Conservation (phyloP, 2,329 filamentous ascomycete species). For the Fonsecaea erecta region DNA sequence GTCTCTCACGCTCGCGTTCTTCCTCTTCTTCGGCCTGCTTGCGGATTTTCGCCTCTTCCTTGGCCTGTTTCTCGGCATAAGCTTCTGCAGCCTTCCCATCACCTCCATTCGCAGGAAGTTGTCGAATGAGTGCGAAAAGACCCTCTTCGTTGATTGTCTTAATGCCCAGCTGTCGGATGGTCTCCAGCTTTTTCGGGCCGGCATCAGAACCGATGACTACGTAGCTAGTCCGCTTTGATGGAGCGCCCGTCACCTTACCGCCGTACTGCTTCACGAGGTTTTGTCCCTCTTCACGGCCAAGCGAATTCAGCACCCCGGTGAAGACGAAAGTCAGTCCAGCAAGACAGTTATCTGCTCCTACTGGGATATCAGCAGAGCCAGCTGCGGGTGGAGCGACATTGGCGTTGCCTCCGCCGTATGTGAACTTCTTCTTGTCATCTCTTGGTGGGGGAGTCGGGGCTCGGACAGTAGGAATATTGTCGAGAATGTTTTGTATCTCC, state of each 20-base stretch:
- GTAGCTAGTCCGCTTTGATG: constrained; percentile 91
- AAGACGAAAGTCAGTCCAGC: constrained; percentile 92
- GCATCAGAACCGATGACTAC: constrained; percentile 91
- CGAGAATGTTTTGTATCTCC: constrained; percentile 79
- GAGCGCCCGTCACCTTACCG: constrained; percentile 82
- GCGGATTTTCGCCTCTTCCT: constrained; percentile 81
- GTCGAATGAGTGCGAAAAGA: constrained; percentile 80
- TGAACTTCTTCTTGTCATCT: constrained; percentile 72
- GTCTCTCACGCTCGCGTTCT: constrained; percentile 67
- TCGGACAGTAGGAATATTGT: constrained; percentile 81
- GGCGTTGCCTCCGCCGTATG: constrained; percentile 55
- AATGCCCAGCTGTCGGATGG: constrained; percentile 77
- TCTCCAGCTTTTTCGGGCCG: constrained; percentile 88
- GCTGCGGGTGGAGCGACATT: constrained; percentile 66
- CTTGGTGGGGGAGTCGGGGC: constrained; percentile 81
- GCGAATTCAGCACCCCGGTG: constrained; percentile 79
- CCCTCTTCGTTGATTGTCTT: constrained; percentile 96
- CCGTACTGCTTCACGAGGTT: constrained; percentile 90
- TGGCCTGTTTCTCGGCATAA: constrained; percentile 79
- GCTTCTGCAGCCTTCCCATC: constrained; percentile 86
- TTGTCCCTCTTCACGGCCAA: constrained; percentile 83
- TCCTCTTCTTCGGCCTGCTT: constrained; percentile 85
- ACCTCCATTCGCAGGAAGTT: constrained; percentile 83
- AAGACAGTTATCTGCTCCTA: constrained; percentile 85
- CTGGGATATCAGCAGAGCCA: constrained; percentile 73